Evolutionary conservation across 2,329 filamentous ascomycete species (phyloP).

Genomic region (Xenoacremonium recifei): DNA sequence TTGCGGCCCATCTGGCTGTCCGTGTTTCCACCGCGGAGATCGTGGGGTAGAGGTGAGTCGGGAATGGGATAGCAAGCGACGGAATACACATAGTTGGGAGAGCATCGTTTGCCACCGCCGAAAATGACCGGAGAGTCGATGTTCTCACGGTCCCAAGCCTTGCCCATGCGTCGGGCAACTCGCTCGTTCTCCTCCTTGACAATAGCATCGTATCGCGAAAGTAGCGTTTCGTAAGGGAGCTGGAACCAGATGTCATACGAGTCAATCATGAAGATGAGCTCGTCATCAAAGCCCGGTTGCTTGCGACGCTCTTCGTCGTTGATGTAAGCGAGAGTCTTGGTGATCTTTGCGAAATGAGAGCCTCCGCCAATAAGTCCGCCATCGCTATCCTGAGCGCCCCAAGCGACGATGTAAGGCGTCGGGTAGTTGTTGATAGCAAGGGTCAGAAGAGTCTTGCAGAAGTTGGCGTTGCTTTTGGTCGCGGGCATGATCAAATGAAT

Average conservation of each 20-base stretch:
- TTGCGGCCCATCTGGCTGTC: conserved; percentile 19
- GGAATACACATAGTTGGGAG: conserved; percentile 20
- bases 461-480: conserved; percentile 20
- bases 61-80: conserved; percentile 27
- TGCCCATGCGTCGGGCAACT: conserved; percentile 21
- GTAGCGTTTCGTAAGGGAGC: conserved; percentile 25
- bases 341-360: conserved; percentile 30
- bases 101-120: conserved; percentile 27
- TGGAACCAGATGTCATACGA: conserved; percentile 34
- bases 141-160: conserved; percentile 17
- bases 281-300: conserved; percentile 22
- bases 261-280: conserved; percentile 30
- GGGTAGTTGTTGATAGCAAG: conserved; percentile 28
- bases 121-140: conserved; percentile 25
- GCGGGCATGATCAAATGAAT: conserved; percentile 28
- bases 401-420: conserved; percentile 25
- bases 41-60: conserved; percentile 24
- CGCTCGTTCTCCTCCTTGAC: conserved; percentile 21
- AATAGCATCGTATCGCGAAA: conserved; percentile 25
- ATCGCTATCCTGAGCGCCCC: conserved; percentile 19
- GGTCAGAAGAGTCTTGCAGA: conserved; percentile 33
- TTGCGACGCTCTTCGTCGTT: conserved; percentile 18
- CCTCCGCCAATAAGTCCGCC: conserved; percentile 20
- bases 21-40: conserved; percentile 21
- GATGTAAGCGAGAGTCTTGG: conserved; percentile 23